Base-by-base conservation (phyloP, 2,329 filamentous ascomycete species). In the Apiospora arundinis region DNA sequence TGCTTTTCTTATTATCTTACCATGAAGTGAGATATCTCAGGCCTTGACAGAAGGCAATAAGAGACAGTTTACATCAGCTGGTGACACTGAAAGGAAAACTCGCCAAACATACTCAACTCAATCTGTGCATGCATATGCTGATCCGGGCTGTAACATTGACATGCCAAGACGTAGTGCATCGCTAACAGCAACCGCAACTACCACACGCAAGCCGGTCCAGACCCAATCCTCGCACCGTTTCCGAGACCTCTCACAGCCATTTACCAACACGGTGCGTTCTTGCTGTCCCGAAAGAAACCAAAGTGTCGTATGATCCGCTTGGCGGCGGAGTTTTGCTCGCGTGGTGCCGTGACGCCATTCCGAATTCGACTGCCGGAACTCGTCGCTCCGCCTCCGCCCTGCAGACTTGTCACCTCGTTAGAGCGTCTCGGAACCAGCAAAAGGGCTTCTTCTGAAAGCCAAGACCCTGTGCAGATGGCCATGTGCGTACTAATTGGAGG, bases 331-430 rank as follows among this genome's bases (percentile, higher is more conserved):
- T 63, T 37, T 12, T 9, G 56, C 56, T 63, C 18, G 28, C 32
- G 56, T 40, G 56, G 11, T 63, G 56, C 56, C 56, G 56, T n/a
- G 32, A 14, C 56, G 32, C 56, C 56, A n/a, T 63, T 21, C 56
- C 56, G 56, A 63, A 63, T 40, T 18, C 56, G 56, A 63, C 21
- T 21, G 32, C 32, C 56, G 56, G 56, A 63, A 21, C 32, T 40
- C 56, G 56, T 63, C 28, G 56, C 56, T 63, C 56, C 56, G 56
- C 28, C 56, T 63, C 56, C 56, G 32, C 56, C 32, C 28, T 63
- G 56, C 56, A 63, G 5, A 9, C 18, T 63, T 63, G 56, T 40
- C 32, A 63, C 56, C 56, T 40, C 56, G 21, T 63, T 63, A 40
- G 18, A 32, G 56, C 56, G 21, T 4, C 56, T 8, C 56, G 56